A percentile compares a stretch with the other conserved stretches of the same genome.
Conservation (phyloP, 2,329 filamentous ascomycete species). For the Graphilbum ipis-grandicollis region DNA sequence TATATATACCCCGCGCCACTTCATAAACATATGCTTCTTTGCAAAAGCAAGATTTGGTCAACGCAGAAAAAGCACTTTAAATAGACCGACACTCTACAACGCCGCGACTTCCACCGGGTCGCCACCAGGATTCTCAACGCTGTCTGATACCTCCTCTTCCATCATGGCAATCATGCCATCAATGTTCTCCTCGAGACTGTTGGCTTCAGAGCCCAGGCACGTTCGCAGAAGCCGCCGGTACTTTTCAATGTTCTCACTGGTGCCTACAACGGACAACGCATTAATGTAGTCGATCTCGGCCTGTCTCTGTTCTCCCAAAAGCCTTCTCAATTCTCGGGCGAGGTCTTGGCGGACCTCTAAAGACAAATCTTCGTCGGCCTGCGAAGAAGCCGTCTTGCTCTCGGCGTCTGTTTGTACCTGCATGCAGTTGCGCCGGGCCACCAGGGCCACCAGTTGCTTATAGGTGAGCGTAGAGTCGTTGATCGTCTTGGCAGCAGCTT, state of each 20-base stretch:
- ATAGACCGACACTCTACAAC: constrained; percentile 1
- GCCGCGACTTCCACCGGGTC: constrained; percentile 7
- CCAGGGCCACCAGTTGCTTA: constrained; percentile 16
- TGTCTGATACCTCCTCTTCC: constrained; percentile 40
- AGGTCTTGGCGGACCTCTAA: constrained; percentile 39
- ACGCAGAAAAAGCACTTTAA: too few relatives aligned
- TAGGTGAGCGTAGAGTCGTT: constrained; percentile 31
- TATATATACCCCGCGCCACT: too few relatives aligned
- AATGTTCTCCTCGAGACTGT: constrained; percentile 49
- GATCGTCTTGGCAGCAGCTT: constrained; percentile 29
- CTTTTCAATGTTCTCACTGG: constrained; percentile 55
- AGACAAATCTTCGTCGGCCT: constrained; percentile 19
- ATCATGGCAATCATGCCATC: constrained; percentile 45
- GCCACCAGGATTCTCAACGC: constrained; percentile 6
- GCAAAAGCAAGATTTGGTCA: too few relatives aligned
- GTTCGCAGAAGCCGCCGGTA: constrained; percentile 53
- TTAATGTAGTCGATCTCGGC: constrained; percentile 52
- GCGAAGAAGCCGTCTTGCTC: neutral
- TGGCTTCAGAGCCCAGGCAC: constrained; percentile 50
- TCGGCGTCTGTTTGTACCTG: constrained; percentile 27
- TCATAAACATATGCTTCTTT: too few relatives aligned
- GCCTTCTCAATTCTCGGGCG: constrained; percentile 36
- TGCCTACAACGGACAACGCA: constrained; percentile 49
- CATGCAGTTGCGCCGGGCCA: constrained; percentile 32
- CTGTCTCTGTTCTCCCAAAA: constrained; percentile 40